Base-by-base conservation (phyloP, 1,139 yeast species). In the Pichia kudriavzevii region DNA sequence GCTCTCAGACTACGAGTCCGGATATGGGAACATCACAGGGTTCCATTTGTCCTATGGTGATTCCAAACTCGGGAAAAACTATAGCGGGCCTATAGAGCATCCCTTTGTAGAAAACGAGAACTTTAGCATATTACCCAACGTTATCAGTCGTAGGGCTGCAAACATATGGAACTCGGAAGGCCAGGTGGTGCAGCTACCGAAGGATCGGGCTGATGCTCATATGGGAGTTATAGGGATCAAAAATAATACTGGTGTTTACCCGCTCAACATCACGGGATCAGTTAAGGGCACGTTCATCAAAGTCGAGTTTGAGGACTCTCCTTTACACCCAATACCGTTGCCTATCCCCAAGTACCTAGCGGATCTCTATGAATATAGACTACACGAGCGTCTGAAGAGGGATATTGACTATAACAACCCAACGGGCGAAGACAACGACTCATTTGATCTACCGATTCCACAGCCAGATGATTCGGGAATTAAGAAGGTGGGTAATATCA, bases 11-110 rank as follows among this genome's bases (percentile, higher is more conserved):
- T 77, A 69, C 52, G 41, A 52, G 13, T 44, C 58, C 4, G 85
- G 85, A 7, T 79, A 79, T 53, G 82, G 81, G 1, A 79, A 82
- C 48, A 55, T 84, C 9, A 81, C 94, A 0, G 95, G 95, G 7
- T 71, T 79, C 43, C 66, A 64, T 50, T 58, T 76, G 39, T 75
- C 80, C 32, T 82, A 79, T 47, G 58, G 62, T 8, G 91, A 81
- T 53, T 66, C 64, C 22, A 13, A 66, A 4, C 49, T 59, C 5
- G 69, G 70, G 9, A 61, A 65, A 35, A 61, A 64, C 26, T 57
- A 51, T 1, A 65, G 69, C 36, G 64, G 75, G 1, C 75, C 67
- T 20, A 55, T 62, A 22, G 56, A 61, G 7, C 61, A 58, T 15
- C 69, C 73, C 4, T 79, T 81, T 74, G 32, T 33, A n/a, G 77